Percentiles rank a stretch among this genome's conserved stretches.
Evolutionary conservation across 257 asterid species (phyloP).

Genomic region (Solanum arcanum): DNA sequence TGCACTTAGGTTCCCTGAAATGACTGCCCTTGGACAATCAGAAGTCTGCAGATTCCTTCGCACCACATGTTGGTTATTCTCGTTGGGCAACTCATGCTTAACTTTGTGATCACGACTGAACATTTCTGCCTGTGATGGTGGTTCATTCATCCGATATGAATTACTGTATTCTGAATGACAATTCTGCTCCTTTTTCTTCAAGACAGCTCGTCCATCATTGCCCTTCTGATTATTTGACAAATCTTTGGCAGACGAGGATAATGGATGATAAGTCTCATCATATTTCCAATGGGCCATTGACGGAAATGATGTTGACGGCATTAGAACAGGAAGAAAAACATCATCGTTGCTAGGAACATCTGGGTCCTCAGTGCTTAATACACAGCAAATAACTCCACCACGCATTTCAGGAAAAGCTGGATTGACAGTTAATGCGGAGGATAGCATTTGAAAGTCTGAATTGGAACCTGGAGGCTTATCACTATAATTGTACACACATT

Average conservation of each 20-base stretch:
- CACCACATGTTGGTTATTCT: conserved; percentile 14
- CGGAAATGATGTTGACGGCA: conserved; percentile 32
- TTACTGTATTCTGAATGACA: not conserved
- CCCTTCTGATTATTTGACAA: conserved; percentile 17
- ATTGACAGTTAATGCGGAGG: conserved; percentile 21
- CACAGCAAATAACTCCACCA: conserved; percentile 65
- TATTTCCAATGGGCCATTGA: conserved; percentile 20
- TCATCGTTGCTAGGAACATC: conserved; percentile 80
- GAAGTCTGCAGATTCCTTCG: conserved; percentile 12
- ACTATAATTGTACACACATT: conserved; percentile 8
- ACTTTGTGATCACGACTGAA: conserved; percentile 9
- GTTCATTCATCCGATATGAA: conserved; percentile 6
- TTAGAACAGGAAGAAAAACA: conserved; percentile 62
- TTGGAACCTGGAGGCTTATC: conserved; percentile 2
- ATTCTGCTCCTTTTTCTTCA: conserved; percentile 5
- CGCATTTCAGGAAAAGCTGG: conserved; percentile 41
- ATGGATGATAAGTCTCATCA: conserved; percentile 24
- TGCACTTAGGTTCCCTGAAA: conserved; percentile 13
- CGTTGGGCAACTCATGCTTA: conserved; percentile 27
- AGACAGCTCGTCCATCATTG: conserved; percentile 15
- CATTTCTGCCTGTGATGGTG: not conserved
- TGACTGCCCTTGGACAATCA: conserved; percentile 8
- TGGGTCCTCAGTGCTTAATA: conserved; percentile 54
- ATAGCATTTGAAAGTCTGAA: conserved; percentile 20
- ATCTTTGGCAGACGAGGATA: conserved; percentile 20